Conservation (phyloP, 139 green algal species). For the Spirogloea muscicola region DNA sequence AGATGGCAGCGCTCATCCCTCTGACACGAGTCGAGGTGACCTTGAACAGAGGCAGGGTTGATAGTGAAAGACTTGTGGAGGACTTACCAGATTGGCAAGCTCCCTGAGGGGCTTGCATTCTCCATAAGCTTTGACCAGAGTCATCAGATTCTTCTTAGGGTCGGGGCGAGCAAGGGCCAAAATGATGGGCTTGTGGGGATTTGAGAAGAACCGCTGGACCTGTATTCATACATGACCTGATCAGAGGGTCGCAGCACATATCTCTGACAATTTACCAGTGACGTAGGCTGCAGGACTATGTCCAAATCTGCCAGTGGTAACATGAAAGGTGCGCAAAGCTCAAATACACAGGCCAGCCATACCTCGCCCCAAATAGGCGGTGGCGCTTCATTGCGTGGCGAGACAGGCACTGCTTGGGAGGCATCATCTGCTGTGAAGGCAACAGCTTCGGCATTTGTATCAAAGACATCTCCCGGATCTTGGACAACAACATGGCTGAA, state of each 20-base stretch:
- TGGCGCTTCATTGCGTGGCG: slow-evolving; percentile 27
- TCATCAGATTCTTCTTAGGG: slow-evolving; percentile 95
- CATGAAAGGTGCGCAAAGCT: too few species aligned
- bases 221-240: too few species aligned
- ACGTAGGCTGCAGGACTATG: too few species aligned
- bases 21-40: too few species aligned
- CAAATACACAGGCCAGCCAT: too few species aligned
- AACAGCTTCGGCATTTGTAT: background rate
- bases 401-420: background rate
- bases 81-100: slow-evolving; percentile 89
- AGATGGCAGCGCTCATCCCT: too few species aligned
- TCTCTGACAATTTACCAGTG: too few species aligned
- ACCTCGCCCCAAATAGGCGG: slow-evolving; percentile 66
- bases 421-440: slow-evolving; percentile 2
- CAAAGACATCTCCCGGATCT: slow-evolving; percentile 1
- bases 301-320: too few species aligned
- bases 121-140: slow-evolving; percentile 78
- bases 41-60: too few species aligned
- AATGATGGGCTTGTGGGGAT: slow-evolving; percentile 88
- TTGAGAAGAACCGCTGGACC: slow-evolving; percentile 77
- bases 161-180: slow-evolving; percentile 88
- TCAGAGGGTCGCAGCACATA: too few species aligned
- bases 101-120: slow-evolving; percentile 69
- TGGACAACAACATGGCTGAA: slow-evolving; percentile 56
- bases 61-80: too few species aligned